Conservation (phyloP, 257 asterid species). For the Plantago elongata region DNA sequence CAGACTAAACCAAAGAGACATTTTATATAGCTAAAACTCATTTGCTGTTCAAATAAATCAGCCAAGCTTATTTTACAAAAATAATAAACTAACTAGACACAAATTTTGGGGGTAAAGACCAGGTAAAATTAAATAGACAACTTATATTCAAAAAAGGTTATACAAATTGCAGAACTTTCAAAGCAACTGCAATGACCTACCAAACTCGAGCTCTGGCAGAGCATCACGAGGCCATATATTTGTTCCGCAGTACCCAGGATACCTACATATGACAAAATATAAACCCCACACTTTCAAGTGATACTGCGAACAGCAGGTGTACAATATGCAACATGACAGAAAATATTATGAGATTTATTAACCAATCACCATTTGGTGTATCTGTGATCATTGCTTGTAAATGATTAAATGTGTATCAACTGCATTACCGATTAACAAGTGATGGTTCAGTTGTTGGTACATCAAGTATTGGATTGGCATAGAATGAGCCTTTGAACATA, state of each 20-base stretch:
- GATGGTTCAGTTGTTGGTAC: conserved; percentile 58
- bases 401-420: conserved; percentile 14
- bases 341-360: conserved; percentile 4
- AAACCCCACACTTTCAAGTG: neutral
- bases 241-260: conserved; percentile 82
- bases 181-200: conserved; percentile 32
- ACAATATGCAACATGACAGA: conserved; percentile 5
- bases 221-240: conserved; percentile 75
- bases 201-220: conserved; percentile 79
- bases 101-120: too few relatives aligned
- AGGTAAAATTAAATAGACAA: too few relatives aligned
- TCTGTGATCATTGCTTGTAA: neutral
- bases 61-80: too few relatives aligned
- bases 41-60: too few relatives aligned
- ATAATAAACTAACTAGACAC: too few relatives aligned
- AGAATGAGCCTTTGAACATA: conserved; percentile 79
- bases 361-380: neutral
- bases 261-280: conserved; percentile 33
- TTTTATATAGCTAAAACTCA: too few relatives aligned
- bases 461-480: conserved; percentile 78
- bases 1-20: conserved; percentile 6
- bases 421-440: conserved; percentile 55
- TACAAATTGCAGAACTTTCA: conserved; percentile 6
- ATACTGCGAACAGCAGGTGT: neutral
- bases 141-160: neutral